These are phyloP conservation scores for Mortierella hygrophila DNA, from an alignment of 192 early-diverging fungal genomes.

Conservation along the genomic window DNA sequence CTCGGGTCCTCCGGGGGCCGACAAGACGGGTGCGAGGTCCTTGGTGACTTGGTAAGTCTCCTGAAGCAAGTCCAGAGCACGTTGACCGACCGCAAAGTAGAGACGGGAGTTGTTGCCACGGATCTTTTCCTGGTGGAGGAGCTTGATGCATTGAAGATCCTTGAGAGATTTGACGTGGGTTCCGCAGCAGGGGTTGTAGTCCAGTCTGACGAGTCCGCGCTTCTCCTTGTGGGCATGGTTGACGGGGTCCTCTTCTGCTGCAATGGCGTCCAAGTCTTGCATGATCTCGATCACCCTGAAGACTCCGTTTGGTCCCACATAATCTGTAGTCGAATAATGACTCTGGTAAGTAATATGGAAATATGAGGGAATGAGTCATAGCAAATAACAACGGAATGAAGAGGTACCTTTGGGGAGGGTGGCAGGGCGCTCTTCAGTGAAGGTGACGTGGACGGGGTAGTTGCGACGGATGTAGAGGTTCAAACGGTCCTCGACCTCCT, in stretches of 20 bases:
- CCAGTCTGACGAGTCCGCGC: constrained; percentile 63
- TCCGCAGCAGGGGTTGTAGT: constrained; percentile 80
- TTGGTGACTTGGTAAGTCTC: constrained; percentile 49
- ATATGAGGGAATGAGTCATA: not conserved
- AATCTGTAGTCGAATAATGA: constrained; percentile 13
- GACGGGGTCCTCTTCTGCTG: constrained; percentile 34
- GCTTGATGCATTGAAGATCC: constrained; percentile 75
- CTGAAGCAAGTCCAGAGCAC: constrained; percentile 63
- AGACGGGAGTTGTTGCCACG: constrained; percentile 74
- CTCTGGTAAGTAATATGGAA: not conserved
- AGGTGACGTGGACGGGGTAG: constrained; percentile 63
- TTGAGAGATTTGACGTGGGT: constrained; percentile 72
- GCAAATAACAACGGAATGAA: too few species aligned
- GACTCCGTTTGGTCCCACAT: constrained; percentile 51
- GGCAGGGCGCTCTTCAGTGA: constrained; percentile 61
- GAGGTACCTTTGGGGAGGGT: constrained; percentile 63
- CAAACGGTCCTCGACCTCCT: constrained; percentile 63
- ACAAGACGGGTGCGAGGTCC: constrained; percentile 51
- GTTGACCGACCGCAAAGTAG: constrained; percentile 77
- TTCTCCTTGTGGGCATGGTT: constrained; percentile 18
- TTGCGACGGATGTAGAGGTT: constrained; percentile 68
- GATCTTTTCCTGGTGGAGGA: constrained; percentile 73
- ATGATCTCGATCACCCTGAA: constrained; percentile 50
- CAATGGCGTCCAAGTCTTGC: constrained; percentile 52
- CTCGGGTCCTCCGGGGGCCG: constrained; percentile 55